These are phyloP conservation scores for Volvariella surrecta DNA, from an alignment of 1,284 basidiomycete genomes.

Conservation along the genomic window DNA sequence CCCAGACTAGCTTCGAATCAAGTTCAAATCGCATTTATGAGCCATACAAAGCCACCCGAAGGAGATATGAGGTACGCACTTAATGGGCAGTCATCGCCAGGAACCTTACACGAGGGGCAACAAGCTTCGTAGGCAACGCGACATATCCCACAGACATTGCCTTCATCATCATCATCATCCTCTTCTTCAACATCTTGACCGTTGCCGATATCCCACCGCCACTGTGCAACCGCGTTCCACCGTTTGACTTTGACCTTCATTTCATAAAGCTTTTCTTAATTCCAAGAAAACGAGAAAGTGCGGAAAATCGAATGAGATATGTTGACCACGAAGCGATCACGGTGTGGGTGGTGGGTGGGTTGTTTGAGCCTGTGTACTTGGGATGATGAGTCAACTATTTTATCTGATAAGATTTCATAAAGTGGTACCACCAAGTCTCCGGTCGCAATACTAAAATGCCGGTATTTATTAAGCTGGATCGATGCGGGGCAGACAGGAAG, in stretches of 20 bases:
- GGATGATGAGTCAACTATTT: too few species aligned
- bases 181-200: slow-evolving; percentile 50
- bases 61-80: slow-evolving; percentile 58
- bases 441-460: too few species aligned
- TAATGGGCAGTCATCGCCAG: slow-evolving; percentile 93
- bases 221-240: slow-evolving; percentile 82
- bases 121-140: slow-evolving; percentile 86
- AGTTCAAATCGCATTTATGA: not conserved
- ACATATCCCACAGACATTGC: slow-evolving; percentile 92
- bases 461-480: too few species aligned
- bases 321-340: too few species aligned
- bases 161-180: slow-evolving; percentile 65
- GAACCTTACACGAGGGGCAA: slow-evolving; percentile 89
- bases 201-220: slow-evolving; percentile 75
- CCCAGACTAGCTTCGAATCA: slow-evolving; percentile 63
- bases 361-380: too few species aligned
- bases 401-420: too few species aligned
- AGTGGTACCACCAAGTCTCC: too few species aligned
- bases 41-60: slow-evolving; percentile 1
- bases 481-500: too few species aligned
- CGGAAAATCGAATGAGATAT: too few species aligned
- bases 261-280: too few species aligned
- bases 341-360: too few species aligned
- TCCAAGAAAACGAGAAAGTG: too few species aligned
- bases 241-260: slow-evolving; percentile 80